These are phyloP conservation scores for Ambrosia artemisiifolia DNA, from an alignment of 129 eudicot genomes.

Conservation along the genomic window DNA sequence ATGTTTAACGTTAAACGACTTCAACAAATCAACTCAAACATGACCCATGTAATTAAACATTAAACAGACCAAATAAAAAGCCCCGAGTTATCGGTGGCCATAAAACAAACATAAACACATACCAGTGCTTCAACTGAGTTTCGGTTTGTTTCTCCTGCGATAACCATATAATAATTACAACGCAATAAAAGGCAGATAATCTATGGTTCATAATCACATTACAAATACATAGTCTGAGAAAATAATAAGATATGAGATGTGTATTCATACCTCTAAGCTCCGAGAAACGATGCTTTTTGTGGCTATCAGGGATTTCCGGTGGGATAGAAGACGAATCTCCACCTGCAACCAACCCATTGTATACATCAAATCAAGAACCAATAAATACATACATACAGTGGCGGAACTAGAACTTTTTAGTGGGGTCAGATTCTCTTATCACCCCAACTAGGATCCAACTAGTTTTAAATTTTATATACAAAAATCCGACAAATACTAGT, in stretches of 20 bases:
- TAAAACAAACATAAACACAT: too few relatives aligned
- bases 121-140: conserved; percentile 73
- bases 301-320: conserved; percentile 32
- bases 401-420: not conserved
- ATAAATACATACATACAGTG: too few relatives aligned
- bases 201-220: not conserved
- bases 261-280: conserved; percentile 64
- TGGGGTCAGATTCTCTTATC: too few relatives aligned
- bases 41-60: not conserved
- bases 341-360: conserved; percentile 38
- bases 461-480: too few relatives aligned
- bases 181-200: not conserved
- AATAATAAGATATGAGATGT: not conserved
- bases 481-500: too few relatives aligned
- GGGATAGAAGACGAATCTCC: conserved; percentile 42
- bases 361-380: conserved; percentile 2
- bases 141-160: conserved; percentile 65
- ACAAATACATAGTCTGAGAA: not conserved
- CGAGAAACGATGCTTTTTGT: conserved; percentile 48
- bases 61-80: not conserved
- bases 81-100: not conserved
- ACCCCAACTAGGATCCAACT: too few relatives aligned
- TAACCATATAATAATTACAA: not conserved
- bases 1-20: too few relatives aligned
- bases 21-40: too few relatives aligned